These are phyloP conservation scores for Lomentospora prolificans DNA, from an alignment of 2,329 filamentous ascomycete species.

Conservation along the genomic window DNA sequence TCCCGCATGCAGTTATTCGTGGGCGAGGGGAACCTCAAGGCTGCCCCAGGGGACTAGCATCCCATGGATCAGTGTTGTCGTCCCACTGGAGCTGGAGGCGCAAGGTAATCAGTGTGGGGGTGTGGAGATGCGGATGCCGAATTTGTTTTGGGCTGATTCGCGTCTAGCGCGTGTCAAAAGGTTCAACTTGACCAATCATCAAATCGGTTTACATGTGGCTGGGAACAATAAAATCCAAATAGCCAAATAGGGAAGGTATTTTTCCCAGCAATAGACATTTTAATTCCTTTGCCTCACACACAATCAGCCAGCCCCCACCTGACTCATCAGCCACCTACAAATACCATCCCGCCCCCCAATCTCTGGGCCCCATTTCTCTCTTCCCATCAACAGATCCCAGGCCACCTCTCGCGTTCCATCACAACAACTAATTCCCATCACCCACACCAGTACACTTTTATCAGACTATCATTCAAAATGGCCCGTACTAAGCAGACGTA, in stretches of 20 bases:
- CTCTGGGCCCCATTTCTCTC: conserved; percentile 21
- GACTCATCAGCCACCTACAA: conserved; percentile 18
- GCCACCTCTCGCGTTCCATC: conserved; percentile 17
- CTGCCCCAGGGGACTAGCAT: too few species aligned
- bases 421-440: conserved; percentile 20
- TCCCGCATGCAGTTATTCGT: too few species aligned
- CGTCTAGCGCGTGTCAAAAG: conserved; percentile 6
- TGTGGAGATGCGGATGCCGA: conserved; percentile 2
- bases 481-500: conserved; percentile 55
- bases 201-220: background rate
- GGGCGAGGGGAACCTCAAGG: too few species aligned
- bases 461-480: conserved; percentile 32
- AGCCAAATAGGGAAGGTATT: conserved; percentile 12
- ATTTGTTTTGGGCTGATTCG: conserved; percentile 1
- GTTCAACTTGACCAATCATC: conserved; percentile 4
- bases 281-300: conserved; percentile 8
- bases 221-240: conserved; percentile 6
- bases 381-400: conserved; percentile 26
- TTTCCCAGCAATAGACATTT: conserved; percentile 7
- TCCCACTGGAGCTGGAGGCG: too few species aligned
- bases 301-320: conserved; percentile 15
- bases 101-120: too few species aligned
- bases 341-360: conserved; percentile 31
- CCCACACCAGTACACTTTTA: conserved; percentile 17
- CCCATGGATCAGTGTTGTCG: too few species aligned